Base-by-base conservation (phyloP, 176 grass and related monocot genomes). In the Secale cereale region DNA sequence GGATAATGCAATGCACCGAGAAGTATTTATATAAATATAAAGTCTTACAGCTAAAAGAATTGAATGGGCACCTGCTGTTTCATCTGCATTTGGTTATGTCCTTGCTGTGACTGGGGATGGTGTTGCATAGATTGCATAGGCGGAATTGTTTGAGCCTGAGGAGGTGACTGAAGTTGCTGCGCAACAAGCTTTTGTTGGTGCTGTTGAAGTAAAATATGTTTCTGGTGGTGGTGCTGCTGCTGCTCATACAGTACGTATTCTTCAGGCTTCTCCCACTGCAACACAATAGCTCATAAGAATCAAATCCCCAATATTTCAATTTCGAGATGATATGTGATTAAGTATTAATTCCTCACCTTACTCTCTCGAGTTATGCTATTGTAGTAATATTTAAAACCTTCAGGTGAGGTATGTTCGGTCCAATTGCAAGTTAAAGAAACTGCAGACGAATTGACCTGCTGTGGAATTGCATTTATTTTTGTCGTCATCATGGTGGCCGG, bases 311-410 rank as follows among this genome's bases (percentile, higher is more conserved):
- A 83, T 59, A 16, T 59, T 28, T 25, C 36, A 8, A 46, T 41
- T 35, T 64, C 9, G 15, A 81, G 29, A 74, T 36, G 29, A 70
- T 70, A 30, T 11, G 26, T 22, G 30, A 57, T 81, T 7, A 31
- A 70, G 70, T 56, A 85, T 59, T 31, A 65, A 68, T 59, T 79
- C 75, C 82, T 93, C 64, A 99, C 97, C 88, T 96, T 99, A 86
- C 97, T 99, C 78, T 99, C 97, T 68, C 86, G 88, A 83, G 88
- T 94, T 45, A 91, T 82, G 68, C 78, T 89, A 76, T 99, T 99
- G 85, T 97, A 99, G 86, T 99, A 99, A 72, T 99, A 99, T 79
- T 99, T 99, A 70, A 94, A 97, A 71, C 97, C 97, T 89, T 99
- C 94, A 35, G 97, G 97, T 31, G 97, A 97, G 30, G 78, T 91